Evolutionary conservation across 306 rosid genomes (phyloP), one percentile per base, ranked within the genome.

Genomic region (Fagus crenata): DNA sequence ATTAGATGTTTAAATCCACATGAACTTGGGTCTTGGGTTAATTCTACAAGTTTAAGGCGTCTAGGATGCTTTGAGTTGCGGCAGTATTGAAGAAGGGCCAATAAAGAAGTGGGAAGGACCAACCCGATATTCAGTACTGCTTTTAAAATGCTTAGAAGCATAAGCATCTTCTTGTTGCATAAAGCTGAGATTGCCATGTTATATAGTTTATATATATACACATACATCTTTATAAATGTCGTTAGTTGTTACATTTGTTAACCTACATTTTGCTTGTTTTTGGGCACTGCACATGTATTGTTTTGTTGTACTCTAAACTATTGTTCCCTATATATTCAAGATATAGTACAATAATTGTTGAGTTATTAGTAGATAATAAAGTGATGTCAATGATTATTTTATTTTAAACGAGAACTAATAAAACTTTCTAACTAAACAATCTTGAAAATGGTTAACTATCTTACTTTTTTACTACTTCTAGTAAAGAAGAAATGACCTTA

Each of bases 101-200:
- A 74, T 53, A 82, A 78, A 71, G 82, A 75, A 74, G 73, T 0
- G 69, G 46, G 79, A 78, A 74, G 65, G 69, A 49, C 74, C 37
- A 53, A 46, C 37, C 75, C 55, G 28, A 37, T 51, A 56, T 71
- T 71, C 51, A n/a, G 78, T 60, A 41, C 56, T 82, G 69, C 67
- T 36, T 69, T 46, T 31, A 63, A 36, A 49, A 41, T 37, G 51
- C 5, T 37, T 67, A 37, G 71, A 67, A 67, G 71, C 71, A 46
- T 73, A 59, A 56, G 49, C 75, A 54, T 81, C 61, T 81, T 71
- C 53, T 15, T 40, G 61, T 56, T 81, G 75, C 78, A 41, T 46
- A 41, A n/a, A 49, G 65, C 17, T 35, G 5, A 4, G 22, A 59
- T 59, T 31, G 33, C 13, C n/a, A 13, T 40, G 41, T 67, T 39